Evolutionary conservation across 306 rosid species (phyloP), one percentile per base, ranked within the genome.

Genomic region (Argentina anserina): DNA sequence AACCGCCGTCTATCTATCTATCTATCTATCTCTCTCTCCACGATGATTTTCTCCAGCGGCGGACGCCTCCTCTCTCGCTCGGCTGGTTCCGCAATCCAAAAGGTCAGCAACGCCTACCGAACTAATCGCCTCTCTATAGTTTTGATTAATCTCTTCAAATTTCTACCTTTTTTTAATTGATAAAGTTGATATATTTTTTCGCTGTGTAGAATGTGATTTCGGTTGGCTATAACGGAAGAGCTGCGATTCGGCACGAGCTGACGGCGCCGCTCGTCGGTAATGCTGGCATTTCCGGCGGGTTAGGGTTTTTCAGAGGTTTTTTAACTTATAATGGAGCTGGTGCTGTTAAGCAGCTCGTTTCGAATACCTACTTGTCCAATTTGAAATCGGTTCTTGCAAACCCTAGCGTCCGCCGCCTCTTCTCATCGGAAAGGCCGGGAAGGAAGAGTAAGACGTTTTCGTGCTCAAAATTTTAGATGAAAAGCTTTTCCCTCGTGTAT

Each of bases 11-110:
- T 50, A 3, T 33, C 36, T 5, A n/a, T n/a, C n/a, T n/a, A n/a
- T 33, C 36, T 1, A 0, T 33, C 34, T 33, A 33, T 46, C 29
- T 58, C 61, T 28, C 39, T 40, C 67, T 12, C 71, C 12, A 7
- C 58, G 25, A 72, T 80, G 82, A 39, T 80, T 75, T 70, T 77
- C 67, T 60, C 82, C 52, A 74, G 76, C 65, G 49, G 78, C 69
- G 75, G 82, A 43, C 72, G 65, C 64, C 71, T 79, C 33, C 47
- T 83, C 25, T 72, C 73, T 49, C 79, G 73, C 34, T 69, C 80
- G 34, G 62, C 84, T 43, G 80, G 66, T n/a, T 69, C 75, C 41
- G 53, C 40, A 5, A 43, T 43, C 71, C 65, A 69, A 26, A 73
- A 47, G 74, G 84, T 83, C 21, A 71, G 23, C 18, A 2, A 3